phyloP scores from a whole-genome alignment of 2,329 filamentous ascomycete species.

The Trichoderma oligosporum region DNA sequence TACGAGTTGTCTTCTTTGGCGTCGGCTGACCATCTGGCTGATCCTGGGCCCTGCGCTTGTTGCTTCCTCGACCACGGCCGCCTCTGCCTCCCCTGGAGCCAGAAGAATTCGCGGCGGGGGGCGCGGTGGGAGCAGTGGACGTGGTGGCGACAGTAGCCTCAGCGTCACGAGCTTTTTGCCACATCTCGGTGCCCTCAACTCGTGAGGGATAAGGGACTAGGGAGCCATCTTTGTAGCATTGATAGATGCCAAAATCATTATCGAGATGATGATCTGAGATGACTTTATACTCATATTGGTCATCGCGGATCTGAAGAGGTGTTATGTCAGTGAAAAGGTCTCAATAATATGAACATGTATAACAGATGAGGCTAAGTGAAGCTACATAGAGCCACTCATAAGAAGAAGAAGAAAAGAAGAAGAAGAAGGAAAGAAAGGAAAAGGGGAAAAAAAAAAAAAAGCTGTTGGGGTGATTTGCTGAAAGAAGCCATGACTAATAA shows the following conservation, averaged over 20 bases:
- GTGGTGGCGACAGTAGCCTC: slow-evolving; percentile 37
- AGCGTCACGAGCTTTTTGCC: slow-evolving; percentile 35
- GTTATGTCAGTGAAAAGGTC: slow-evolving; percentile 16
- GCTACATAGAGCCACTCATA: no score
- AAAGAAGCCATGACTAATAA: slow-evolving; percentile 22
- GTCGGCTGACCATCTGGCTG: slow-evolving; percentile 48
- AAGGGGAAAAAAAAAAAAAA: no score
- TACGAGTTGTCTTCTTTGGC: slow-evolving; percentile 45
- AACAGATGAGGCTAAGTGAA: background rate
- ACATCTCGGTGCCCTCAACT: slow-evolving; percentile 43
- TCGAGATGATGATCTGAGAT: slow-evolving; percentile 44
- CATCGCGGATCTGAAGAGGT: slow-evolving; percentile 38
- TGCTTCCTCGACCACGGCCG: slow-evolving; percentile 33
- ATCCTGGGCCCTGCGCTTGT: slow-evolving; percentile 50
- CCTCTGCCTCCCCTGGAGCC: slow-evolving; percentile 30
- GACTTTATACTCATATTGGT: slow-evolving; percentile 43
- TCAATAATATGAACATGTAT: background rate
- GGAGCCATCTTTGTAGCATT: slow-evolving; percentile 39
- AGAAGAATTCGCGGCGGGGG: slow-evolving; percentile 26
- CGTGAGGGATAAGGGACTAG: slow-evolving; percentile 46
- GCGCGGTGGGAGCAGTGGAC: slow-evolving; percentile 25
- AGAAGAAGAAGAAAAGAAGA: background rate
- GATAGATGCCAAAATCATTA: slow-evolving; percentile 42
- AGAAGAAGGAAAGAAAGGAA: background rate
- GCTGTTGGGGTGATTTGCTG: background rate